Conservation (phyloP, 1,139 yeast species). For the Saccharomycopsis hybrid region DNA sequence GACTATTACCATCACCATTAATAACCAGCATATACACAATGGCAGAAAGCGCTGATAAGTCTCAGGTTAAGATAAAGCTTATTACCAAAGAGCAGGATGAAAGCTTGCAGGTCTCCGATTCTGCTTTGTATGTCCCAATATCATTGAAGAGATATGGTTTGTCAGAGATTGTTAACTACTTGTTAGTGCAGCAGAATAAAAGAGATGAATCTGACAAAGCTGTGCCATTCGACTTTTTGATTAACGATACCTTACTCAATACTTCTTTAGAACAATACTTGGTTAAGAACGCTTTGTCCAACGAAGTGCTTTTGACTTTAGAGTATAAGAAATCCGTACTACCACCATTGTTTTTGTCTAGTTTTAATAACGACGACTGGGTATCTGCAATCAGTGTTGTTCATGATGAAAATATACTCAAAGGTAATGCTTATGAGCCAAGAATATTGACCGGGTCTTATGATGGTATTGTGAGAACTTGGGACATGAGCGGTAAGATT, state of each 20-base stretch:
- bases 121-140: slow-evolving; percentile 83
- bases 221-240: slow-evolving; percentile 86
- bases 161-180: slow-evolving; percentile 90
- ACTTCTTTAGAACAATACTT: slow-evolving; percentile 77
- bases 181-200: slow-evolving; percentile 38
- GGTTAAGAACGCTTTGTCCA: slow-evolving; percentile 67
- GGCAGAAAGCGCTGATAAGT: slow-evolving; percentile 23
- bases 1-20: too few species aligned
- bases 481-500: slow-evolving; percentile 78
- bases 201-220: slow-evolving; percentile 44
- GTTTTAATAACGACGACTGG: slow-evolving; percentile 95
- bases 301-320: slow-evolving; percentile 70
- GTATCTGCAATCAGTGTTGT: slow-evolving; percentile 65
- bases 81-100: slow-evolving; percentile 84
- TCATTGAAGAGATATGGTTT: slow-evolving; percentile 83
- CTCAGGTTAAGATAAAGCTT: slow-evolving; percentile 70
- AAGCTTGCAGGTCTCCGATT: slow-evolving; percentile 64
- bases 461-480: slow-evolving; percentile 89
- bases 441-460: slow-evolving; percentile 83
- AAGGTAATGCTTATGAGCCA: slow-evolving; percentile 29
- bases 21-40: background rate
- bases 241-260: slow-evolving; percentile 76
- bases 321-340: slow-evolving; percentile 90
- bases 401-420: slow-evolving; percentile 20
- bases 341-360: slow-evolving; percentile 87